These are phyloP conservation scores for Penicillium sp. DNA, from an alignment of 2,329 filamentous ascomycete genomes.

Conservation along the genomic window DNA sequence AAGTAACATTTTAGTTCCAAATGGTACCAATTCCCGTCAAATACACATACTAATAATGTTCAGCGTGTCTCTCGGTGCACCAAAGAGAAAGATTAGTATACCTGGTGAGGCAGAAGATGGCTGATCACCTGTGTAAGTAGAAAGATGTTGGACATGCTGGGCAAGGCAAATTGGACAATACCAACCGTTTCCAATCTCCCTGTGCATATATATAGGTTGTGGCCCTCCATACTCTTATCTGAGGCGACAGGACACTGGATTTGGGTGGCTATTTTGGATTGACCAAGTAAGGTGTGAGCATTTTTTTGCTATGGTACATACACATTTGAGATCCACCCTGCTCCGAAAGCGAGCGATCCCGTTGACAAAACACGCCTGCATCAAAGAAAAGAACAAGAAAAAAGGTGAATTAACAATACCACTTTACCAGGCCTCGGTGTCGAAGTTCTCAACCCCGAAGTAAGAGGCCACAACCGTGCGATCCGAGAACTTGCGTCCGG, in stretches of 20 bases:
- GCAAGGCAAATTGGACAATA: too few relatives aligned
- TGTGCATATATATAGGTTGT: too few relatives aligned
- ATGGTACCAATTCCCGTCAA: too few relatives aligned
- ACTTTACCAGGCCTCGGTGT: constrained; percentile 44
- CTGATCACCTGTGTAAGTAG: too few relatives aligned
- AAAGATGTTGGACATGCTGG: too few relatives aligned
- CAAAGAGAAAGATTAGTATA: too few relatives aligned
- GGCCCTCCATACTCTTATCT: too few relatives aligned
- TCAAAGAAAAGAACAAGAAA: constrained; percentile 7
- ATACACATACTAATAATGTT: too few relatives aligned
- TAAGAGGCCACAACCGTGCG: constrained; percentile 95
- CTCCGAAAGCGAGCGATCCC: constrained; percentile 5
- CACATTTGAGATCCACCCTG: constrained; percentile 10
- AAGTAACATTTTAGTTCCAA: too few relatives aligned
- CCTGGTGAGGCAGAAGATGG: too few relatives aligned
- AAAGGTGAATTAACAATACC: background rate
- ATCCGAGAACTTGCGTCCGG: constrained; percentile 93
- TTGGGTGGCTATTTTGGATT: background rate
- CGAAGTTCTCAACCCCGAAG: constrained; percentile 96
- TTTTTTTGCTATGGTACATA: constrained; percentile 14
- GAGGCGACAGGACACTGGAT: background rate
- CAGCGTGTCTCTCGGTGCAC: too few relatives aligned
- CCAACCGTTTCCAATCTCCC: too few relatives aligned
- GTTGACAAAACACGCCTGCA: constrained; percentile 11
- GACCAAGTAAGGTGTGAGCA: constrained; percentile 1